Evolutionary conservation across 352 stramenopile species (phyloP), one percentile per base, ranked within the genome.

Genomic region (Phytophthora niederhauseri): DNA sequence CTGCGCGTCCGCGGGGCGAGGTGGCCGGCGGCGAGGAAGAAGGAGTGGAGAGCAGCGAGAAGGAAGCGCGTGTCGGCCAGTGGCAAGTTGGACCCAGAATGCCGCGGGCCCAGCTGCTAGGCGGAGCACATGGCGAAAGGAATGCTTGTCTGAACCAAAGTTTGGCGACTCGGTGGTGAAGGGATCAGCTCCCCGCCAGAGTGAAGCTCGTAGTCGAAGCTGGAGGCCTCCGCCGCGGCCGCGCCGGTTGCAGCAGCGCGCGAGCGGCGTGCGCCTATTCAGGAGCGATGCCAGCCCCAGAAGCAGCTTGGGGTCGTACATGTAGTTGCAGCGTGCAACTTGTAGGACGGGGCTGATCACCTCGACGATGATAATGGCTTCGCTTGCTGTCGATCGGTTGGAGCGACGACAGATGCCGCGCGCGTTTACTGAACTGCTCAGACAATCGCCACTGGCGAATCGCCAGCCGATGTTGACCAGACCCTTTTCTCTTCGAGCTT

Each of bases 121-220:
- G 41, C 14, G 12, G 15, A 20, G 41, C 41, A 49, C 41, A 49
- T 22, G 15, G 15, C 41, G 15, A 20, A 19, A 49, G n/a, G 41
- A 49, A 49, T 14, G 26, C 51, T 17, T 30, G 31, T 48, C 8
- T 19, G 31, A 50, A 65, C 49, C 49, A 71, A 50, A 66, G 57
- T 46, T 9, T 2, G n/a, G 15, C 1, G 51, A 22, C 52, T 64
- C 64, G 66, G 51, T 72, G 63, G 28, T 31, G 38, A 6, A n/a
- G 22, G 7, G 49, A 41, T 15, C 34, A 15, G 34, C 34, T 38
- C n/a, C n/a, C n/a, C 22, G 22, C 22, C 22, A 26, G 22, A 26
- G 22, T 26, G 22, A 26, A 26, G 22, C 22, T 26, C 11, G 30
- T 1, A 36, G 7, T 36, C 30, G 30, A 36, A 36, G 1, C 11